These are phyloP conservation scores for Hypoxylon fuscum DNA, from an alignment of 495 filamentous ascomycete species.

Conservation along the genomic window DNA sequence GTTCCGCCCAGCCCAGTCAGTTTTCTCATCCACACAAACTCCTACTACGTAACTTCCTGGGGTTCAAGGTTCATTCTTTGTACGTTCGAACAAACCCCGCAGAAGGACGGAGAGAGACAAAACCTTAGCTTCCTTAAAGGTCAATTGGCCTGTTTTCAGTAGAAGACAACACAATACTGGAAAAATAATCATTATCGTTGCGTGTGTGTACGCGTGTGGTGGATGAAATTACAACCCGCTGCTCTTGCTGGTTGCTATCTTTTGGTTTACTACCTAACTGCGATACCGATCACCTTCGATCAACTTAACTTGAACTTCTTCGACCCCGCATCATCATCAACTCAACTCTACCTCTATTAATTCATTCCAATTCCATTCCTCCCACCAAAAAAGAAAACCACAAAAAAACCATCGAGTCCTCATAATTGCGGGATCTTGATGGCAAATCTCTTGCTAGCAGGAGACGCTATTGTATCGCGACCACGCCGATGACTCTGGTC, in stretches of 20 bases:
- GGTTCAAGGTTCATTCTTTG: constrained; percentile 37
- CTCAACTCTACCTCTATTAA: too few species aligned
- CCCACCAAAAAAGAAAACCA: too few species aligned
- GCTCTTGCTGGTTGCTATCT: not conserved
- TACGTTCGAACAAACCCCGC: constrained; percentile 39
- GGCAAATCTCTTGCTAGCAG: constrained; percentile 65
- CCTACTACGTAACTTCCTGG: constrained; percentile 36
- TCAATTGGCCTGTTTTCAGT: constrained; percentile 40
- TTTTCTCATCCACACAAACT: too few species aligned
- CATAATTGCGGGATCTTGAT: constrained; percentile 61
- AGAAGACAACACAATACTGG: constrained; percentile 9
- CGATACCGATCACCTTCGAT: too few species aligned
- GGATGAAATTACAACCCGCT: too few species aligned
- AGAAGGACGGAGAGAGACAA: constrained; percentile 31
- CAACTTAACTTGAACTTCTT: constrained; percentile 4
- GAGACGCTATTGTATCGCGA: constrained; percentile 63
- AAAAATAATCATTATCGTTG: constrained; percentile 15
- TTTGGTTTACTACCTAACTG: not conserved
- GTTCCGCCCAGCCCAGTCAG: too few species aligned
- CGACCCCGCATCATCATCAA: constrained; percentile 19
- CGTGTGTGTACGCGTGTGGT: constrained; percentile 19
- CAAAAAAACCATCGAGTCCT: constrained; percentile 41
- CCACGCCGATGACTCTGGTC: constrained; percentile 66
- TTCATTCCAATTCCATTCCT: not conserved
- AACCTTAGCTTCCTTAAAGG: constrained; percentile 30